These are phyloP conservation scores for Paraurostyla sp. DNA, from an alignment of 73 alveolate genomes.

Conservation along the genomic window DNA sequence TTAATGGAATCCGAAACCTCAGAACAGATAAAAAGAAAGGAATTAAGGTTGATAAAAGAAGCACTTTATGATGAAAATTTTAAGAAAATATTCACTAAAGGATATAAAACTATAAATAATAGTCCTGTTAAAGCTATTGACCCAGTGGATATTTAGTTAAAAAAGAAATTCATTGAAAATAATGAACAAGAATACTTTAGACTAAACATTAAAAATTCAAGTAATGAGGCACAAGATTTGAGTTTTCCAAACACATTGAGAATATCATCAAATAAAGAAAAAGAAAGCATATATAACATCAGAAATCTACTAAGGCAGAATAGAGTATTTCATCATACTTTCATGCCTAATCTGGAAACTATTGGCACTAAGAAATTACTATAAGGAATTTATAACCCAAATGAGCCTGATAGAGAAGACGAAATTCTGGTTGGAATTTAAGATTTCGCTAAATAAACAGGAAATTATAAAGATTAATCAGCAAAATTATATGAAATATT, in stretches of 20 bases:
- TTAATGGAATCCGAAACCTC: too few relatives aligned
- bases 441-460: constrained; percentile 9
- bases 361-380: constrained; percentile 3
- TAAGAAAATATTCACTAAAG: constrained; percentile 6
- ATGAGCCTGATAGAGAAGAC: constrained; percentile 14
- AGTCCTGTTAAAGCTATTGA: background rate
- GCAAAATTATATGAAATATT: constrained; percentile 41
- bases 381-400: constrained; percentile 24
- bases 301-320: constrained; percentile 39
- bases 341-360: constrained; percentile 11
- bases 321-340: constrained; percentile 31
- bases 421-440: background rate
- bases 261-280: constrained; percentile 34
- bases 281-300: constrained; percentile 34
- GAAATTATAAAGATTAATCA: constrained; percentile 29
- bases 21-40: constrained; percentile 6
- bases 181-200: constrained; percentile 5
- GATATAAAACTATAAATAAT: background rate
- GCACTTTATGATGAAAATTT: constrained; percentile 10
- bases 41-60: constrained; percentile 15
- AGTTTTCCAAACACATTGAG: constrained; percentile 53
- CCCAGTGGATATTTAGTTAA: background rate
- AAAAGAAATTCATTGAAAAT: background rate
- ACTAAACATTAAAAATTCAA: background rate
- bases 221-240: background rate